These are phyloP conservation scores for Ascochyta koolunga DNA, from an alignment of 2,329 filamentous ascomycete species.

Conservation along the genomic window DNA sequence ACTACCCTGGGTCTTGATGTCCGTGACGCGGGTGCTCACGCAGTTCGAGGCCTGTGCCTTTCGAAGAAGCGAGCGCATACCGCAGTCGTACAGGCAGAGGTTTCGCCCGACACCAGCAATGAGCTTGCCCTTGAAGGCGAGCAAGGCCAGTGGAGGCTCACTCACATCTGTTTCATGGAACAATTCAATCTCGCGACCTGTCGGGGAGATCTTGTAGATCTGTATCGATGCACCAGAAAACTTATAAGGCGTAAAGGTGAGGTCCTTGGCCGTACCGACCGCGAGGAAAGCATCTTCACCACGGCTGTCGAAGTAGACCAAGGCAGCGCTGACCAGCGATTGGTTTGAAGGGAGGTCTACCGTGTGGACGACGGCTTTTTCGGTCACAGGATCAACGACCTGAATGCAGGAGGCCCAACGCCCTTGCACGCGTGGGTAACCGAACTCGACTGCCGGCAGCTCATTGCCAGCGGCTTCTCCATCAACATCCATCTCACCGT, in stretches of 20 bases:
- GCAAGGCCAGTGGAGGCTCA: conserved; percentile 84
- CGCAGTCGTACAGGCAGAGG: conserved; percentile 88
- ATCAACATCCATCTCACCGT: conserved; percentile 42
- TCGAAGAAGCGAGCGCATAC: conserved; percentile 87
- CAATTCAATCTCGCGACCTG: conserved; percentile 88
- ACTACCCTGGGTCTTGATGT: conserved; percentile 86
- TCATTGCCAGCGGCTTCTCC: conserved; percentile 51
- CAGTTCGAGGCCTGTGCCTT: conserved; percentile 81
- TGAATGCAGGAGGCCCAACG: conserved; percentile 97
- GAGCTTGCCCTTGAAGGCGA: conserved; percentile 90
- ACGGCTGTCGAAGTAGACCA: conserved; percentile 79
- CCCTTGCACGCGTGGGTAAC: conserved; percentile 79
- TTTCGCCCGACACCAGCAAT: conserved; percentile 84
- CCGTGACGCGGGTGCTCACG: conserved; percentile 81
- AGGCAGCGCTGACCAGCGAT: conserved; percentile 82
- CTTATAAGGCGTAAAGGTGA: conserved; percentile 74
- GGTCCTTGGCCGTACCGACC: conserved; percentile 91
- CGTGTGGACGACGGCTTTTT: conserved; percentile 74
- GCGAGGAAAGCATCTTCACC: conserved; percentile 92
- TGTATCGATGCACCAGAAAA: conserved; percentile 85
- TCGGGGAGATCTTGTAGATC: conserved; percentile 86
- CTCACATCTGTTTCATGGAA: conserved; percentile 96
- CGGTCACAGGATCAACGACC: conserved; percentile 79
- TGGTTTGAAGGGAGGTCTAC: conserved; percentile 89
- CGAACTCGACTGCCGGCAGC: conserved; percentile 82